A percentile compares a stretch with the other conserved stretches of the same genome.
These are phyloP conservation scores for Wallacemonas rigidus DNA, from an alignment of 208 protist species.

Conservation along the genomic window DNA sequence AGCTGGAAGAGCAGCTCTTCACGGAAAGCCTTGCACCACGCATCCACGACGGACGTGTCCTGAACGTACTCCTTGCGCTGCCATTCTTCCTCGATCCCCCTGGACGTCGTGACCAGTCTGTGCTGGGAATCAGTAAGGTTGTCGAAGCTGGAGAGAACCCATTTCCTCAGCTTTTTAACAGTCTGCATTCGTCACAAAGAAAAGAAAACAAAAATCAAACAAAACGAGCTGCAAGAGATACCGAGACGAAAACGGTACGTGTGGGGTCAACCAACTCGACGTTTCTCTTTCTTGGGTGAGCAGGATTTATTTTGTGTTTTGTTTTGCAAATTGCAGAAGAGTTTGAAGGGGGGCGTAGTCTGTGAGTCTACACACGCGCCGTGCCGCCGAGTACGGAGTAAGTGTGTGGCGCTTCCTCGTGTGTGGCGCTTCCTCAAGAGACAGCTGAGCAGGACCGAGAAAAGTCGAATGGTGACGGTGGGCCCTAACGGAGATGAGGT, in stretches of 20 bases:
- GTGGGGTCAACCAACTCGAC: too few species aligned
- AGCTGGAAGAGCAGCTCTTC: slow-evolving; percentile 44
- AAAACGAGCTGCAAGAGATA: neutral
- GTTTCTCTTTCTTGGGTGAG: too few species aligned
- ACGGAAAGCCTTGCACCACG: slow-evolving; percentile 37
- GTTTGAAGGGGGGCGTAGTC: too few species aligned
- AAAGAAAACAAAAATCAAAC: slow-evolving; percentile 1
- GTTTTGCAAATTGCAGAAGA: too few species aligned
- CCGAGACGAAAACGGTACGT: too few species aligned
- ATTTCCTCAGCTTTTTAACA: slow-evolving; percentile 11
- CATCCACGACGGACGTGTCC: slow-evolving; percentile 30
- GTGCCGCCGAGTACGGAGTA: too few species aligned
- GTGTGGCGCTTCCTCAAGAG: neutral
- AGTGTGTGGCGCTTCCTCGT: too few species aligned
- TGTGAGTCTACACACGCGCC: too few species aligned
- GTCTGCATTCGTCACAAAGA: slow-evolving; percentile 13
- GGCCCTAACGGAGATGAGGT: neutral
- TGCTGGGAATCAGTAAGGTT: slow-evolving; percentile 45
- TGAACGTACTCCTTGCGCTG: slow-evolving; percentile 30
- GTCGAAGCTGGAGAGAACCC: slow-evolving; percentile 34
- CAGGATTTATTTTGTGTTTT: too few species aligned
- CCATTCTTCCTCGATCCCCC: slow-evolving; percentile 51
- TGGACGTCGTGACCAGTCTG: slow-evolving; percentile 52
- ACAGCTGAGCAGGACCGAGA: neutral
- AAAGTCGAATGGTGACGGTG: neutral